Evolutionary conservation across 805 yeast genomes (phyloP).

Genomic region (Scheffersomyces coipomensis): DNA sequence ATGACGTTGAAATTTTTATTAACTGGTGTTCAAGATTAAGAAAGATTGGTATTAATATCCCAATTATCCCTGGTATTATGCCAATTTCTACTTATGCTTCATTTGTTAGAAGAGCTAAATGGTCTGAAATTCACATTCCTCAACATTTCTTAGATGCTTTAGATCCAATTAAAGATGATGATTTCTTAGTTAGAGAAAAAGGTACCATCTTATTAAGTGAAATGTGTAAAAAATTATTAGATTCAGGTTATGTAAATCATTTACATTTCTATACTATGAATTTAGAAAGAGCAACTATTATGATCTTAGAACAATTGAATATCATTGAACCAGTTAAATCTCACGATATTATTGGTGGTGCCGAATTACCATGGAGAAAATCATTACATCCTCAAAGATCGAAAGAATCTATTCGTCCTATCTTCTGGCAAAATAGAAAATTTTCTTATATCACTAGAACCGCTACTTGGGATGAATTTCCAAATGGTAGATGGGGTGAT

Average conservation of each 20-base stretch:
- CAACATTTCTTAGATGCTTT: constrained; percentile 63
- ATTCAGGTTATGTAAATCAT: constrained; percentile 75
- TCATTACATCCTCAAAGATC: constrained; percentile 78
- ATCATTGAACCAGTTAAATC: constrained; percentile 47
- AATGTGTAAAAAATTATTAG: constrained; percentile 73
- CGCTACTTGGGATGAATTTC: constrained; percentile 95
- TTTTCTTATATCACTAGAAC: constrained; percentile 87
- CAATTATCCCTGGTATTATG: constrained; percentile 97
- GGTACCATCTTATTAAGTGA: constrained; percentile 82
- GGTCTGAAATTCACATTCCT: constrained; percentile 89
- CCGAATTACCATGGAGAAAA: constrained; percentile 82
- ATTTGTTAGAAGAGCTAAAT: constrained; percentile 87
- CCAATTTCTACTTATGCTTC: constrained; percentile 95
- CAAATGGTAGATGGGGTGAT: constrained; percentile 99
- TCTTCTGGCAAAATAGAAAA: constrained; percentile 94
- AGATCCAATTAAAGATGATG: constrained; percentile 87
- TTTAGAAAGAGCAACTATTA: constrained; percentile 83
- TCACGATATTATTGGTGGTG: constrained; percentile 38
- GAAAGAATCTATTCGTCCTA: constrained; percentile 85
- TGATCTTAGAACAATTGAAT: constrained; percentile 77
- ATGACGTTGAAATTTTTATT: constrained; percentile 84
- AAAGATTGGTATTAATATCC: constrained; percentile 71
- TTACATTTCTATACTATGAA: constrained; percentile 98
- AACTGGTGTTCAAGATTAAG: constrained; percentile 76
- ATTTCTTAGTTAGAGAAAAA: constrained; percentile 76